These are phyloP conservation scores for Isabelozyma heimii DNA, from an alignment of 805 yeast species.

Conservation along the genomic window DNA sequence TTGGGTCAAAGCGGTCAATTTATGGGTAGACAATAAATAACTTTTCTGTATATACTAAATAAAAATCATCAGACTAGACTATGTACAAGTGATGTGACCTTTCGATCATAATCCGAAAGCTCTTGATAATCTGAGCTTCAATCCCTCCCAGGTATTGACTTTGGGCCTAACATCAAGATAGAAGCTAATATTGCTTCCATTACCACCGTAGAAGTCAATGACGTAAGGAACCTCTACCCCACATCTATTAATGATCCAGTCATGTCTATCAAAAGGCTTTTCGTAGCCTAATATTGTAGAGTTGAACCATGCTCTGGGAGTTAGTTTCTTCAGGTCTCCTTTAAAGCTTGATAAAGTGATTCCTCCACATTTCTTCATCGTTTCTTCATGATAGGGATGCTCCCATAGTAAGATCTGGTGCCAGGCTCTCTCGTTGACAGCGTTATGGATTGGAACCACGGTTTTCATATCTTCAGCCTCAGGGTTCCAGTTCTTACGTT, in stretches of 20 bases:
- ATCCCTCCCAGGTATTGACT: constrained; percentile 76
- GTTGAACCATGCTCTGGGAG: constrained; percentile 80
- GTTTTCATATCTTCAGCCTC: constrained; percentile 78
- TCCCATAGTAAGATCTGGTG: constrained; percentile 83
- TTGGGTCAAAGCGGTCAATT: constrained; percentile 46
- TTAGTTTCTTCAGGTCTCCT: constrained; percentile 81
- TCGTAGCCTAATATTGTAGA: constrained; percentile 65
- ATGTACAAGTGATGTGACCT: not conserved
- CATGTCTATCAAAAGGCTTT: constrained; percentile 93
- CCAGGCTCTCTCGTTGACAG: constrained; percentile 95
- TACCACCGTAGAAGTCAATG: constrained; percentile 77
- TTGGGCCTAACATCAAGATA: constrained; percentile 92
- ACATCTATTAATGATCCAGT: constrained; percentile 86
- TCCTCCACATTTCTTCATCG: constrained; percentile 65
- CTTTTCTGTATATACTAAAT: constrained; percentile 5
- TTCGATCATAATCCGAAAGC: constrained; percentile 47
- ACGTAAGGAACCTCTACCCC: constrained; percentile 85
- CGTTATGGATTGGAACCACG: constrained; percentile 91
- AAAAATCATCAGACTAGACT: constrained; percentile 1
- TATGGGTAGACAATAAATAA: constrained; percentile 38
- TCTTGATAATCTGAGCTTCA: constrained; percentile 60
- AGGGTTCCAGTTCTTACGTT: constrained; percentile 86
- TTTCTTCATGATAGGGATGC: constrained; percentile 48
- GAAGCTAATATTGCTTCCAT: constrained; percentile 53
- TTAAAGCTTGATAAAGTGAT: constrained; percentile 79